A percentile compares a stretch with the other conserved stretches of the same genome.
Conservation (phyloP, 2,329 filamentous ascomycete genomes). For the Ustulina deusta region DNA sequence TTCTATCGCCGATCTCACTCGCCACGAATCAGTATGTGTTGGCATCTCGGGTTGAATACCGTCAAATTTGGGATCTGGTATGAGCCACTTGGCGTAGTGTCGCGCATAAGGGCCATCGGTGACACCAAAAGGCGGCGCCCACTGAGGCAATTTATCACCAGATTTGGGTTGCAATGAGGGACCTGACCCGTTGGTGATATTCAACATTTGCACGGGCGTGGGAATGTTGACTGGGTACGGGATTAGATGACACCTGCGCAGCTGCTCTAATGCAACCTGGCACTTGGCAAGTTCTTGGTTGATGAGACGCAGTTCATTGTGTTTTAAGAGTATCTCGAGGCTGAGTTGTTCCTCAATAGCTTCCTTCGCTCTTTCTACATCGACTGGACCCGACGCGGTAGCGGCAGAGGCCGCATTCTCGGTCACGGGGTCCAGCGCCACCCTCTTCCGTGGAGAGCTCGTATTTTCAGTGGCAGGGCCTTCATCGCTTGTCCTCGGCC, state of each 20-base stretch:
- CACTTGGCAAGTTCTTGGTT: constrained; percentile 97
- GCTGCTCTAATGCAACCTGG: constrained; percentile 90
- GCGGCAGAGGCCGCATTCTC: constrained; percentile 30
- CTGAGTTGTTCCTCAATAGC: constrained; percentile 88
- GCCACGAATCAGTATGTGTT: constrained; percentile 56
- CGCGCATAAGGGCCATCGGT: constrained; percentile 92
- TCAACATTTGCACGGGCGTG: constrained; percentile 74
- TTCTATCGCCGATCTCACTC: constrained; percentile 66
- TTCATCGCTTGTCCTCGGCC: constrained; percentile 55
- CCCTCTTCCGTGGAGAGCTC: constrained; percentile 50
- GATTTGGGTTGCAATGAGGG: constrained; percentile 72
- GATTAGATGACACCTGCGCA: constrained; percentile 91
- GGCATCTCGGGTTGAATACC: constrained; percentile 66
- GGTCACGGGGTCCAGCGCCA: constrained; percentile 43
- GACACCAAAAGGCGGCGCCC: constrained; percentile 90
- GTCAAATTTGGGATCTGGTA: constrained; percentile 89
- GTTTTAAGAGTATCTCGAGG: constrained; percentile 91
- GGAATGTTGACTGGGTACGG: constrained; percentile 82
- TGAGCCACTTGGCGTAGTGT: constrained; percentile 95
- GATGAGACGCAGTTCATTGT: constrained; percentile 92
- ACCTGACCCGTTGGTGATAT: constrained; percentile 80
- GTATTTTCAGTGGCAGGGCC: constrained; percentile 40
- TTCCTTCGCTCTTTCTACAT: constrained; percentile 71
- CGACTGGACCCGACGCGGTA: constrained; percentile 24
- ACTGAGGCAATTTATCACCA: constrained; percentile 75